Evolutionary conservation across 2,329 filamentous ascomycete species (phyloP), one percentile per base, ranked within the genome.

Genomic region (Juglanconis sp.): DNA sequence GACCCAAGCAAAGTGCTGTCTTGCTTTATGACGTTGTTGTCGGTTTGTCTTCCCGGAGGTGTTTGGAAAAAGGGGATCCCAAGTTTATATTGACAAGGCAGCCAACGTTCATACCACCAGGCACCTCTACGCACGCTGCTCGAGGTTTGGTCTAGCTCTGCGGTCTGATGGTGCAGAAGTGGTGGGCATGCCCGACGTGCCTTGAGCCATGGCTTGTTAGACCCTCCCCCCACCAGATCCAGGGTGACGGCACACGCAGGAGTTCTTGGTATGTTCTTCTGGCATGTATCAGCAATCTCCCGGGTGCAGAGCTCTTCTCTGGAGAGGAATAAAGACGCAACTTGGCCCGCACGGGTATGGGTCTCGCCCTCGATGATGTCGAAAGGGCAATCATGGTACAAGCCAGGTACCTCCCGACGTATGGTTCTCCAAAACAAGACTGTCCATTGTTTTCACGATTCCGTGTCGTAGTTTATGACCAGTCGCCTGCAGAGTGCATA

Each of bases 31-130:
- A 42, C 10, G 8, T 13, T 42, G 4, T 42, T 9, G 38, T 42
- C 38, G n/a, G 38, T 47, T 32, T 30, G 55, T 35, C 55, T 44
- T 44, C 55, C 46, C 13, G 31, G 36, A 48, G n/a, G 46, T 24
- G 17, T 32, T 42, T 48, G 55, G 6, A 35, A 48, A 48, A 56
- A 59, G 59, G 62, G 61, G 52, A 53, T 47, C 53, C 49, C 59
- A 49, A 52, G 42, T 62, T 62, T 63, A 63, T 63, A 63, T 62
- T 32, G 47, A 47, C 17, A 35, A 32, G 34, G 36, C 24, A 35
- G 34, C n/a, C 8, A 15, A 15, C 36, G 24, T 24, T 4, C 34
- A 6, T 24, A 24, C 13, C 31, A 50, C 46, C 9, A 24, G 5
- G 24, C 54, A 57, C 30, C 34, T 57, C 54, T 34, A 13, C 13